Base-by-base conservation (phyloP, 1,139 yeast genomes). In the Magnusiomyces suaveolens region DNA sequence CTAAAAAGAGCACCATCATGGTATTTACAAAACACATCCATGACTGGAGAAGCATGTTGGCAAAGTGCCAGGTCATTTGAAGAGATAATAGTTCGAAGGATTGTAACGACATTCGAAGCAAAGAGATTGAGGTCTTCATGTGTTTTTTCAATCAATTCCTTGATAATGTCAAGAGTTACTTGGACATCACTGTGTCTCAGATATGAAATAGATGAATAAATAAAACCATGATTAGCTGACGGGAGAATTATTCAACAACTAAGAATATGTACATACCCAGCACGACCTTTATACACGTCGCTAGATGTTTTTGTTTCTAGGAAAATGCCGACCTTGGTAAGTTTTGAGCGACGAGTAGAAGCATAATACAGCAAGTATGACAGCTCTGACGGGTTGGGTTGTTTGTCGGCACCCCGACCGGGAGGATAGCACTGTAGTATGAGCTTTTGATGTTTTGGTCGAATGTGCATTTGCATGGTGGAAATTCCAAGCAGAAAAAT, bases 361-460 rank as follows among this genome's bases (percentile, higher is more conserved):
- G 95, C 96, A 68, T 90, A 90, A 73, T 87, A 92, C 46, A 90
- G 72, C 62, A 92, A 75, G 67, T 89, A 89, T 57, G 95, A 85
- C 53, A 94, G 75, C 68, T 92, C 97, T 18, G 95, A 87, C 1
- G 95, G 82, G 68, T 90, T 90, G 12, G 98, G 96, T 63, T 85
- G 84, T 71, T 89, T 89, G 63, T 89, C 96, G 4, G 79, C 77
- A 8, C 83, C 84, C 59, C 87, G 78, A 1, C 97, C 96, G 1
- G 94, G 80, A 1, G 96, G 98, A 68, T 90, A 92, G 73, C 98
- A 92, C 68, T 87, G 95, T 54, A 86, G 78, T 47, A 92, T 87
- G 64, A 90, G 76, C 66, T 86, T 84, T 69, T 89, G 97, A 69
- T 90, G 97, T 67, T 90, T 90, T 4, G 96, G 87, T 21, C 54